phyloP scores from a whole-genome alignment of 2,329 filamentous ascomycete species.

The Madurella fahalii region DNA sequence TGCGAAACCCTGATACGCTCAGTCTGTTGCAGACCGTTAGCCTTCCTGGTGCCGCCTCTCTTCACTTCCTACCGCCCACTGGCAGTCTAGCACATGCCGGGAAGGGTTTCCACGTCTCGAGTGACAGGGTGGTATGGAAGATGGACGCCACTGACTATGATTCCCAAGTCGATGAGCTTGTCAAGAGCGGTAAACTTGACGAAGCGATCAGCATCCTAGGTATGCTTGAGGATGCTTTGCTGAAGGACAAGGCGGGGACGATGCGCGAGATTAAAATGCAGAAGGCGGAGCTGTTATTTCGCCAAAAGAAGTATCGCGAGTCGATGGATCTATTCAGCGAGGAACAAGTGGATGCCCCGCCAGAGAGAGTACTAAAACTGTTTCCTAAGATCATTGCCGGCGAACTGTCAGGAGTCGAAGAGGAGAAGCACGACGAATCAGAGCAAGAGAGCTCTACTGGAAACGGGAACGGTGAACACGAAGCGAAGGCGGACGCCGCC shows the following conservation, averaged over 20 bases:
- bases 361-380: constrained; percentile 78
- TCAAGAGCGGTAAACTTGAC: constrained; percentile 70
- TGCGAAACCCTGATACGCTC: constrained; percentile 87
- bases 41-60: constrained; percentile 73
- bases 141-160: constrained; percentile 94
- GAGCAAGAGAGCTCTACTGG: constrained; percentile 29
- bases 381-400: constrained; percentile 84
- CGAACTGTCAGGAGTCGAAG: constrained; percentile 56
- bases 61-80: constrained; percentile 90
- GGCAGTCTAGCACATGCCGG: constrained; percentile 92
- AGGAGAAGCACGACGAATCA: constrained; percentile 35
- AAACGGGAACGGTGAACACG: constrained; percentile 32
- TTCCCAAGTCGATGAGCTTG: constrained; percentile 77
- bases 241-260: constrained; percentile 75
- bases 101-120: constrained; percentile 91
- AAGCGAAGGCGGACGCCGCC: constrained; percentile 24
- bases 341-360: constrained; percentile 82
- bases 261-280: constrained; percentile 84
- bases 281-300: constrained; percentile 84
- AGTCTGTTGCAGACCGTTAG: constrained; percentile 83
- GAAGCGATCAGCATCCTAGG: constrained; percentile 86
- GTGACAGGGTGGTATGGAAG: constrained; percentile 88
- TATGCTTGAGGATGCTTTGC: constrained; percentile 88
- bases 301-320: constrained; percentile 74
- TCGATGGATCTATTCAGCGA: constrained; percentile 83